phyloP scores from a whole-genome alignment of 192 early-diverging fungal genomes.

The Linnemannia exigua region DNA sequence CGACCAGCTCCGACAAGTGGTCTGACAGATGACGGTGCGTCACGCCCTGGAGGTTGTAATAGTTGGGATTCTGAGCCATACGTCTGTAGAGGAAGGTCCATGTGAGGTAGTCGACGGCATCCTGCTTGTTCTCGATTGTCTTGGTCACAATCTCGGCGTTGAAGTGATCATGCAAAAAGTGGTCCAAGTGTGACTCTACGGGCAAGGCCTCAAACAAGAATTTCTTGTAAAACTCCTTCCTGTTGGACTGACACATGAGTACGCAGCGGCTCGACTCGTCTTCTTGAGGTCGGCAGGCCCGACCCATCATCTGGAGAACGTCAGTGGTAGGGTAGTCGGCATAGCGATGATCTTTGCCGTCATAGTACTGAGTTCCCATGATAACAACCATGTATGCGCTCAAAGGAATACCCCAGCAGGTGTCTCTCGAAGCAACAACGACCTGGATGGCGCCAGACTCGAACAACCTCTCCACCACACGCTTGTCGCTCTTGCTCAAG shows the following conservation, averaged over 20 bases:
- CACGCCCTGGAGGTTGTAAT: conserved; percentile 91
- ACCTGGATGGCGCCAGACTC: conserved; percentile 86
- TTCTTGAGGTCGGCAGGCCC: conserved; percentile 78
- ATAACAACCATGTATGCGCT: conserved; percentile 89
- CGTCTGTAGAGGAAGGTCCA: conserved; percentile 99
- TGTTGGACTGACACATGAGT: conserved; percentile 94
- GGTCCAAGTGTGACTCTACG: conserved; percentile 95
- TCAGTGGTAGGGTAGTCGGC: conserved; percentile 96
- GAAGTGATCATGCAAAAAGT: conserved; percentile 96
- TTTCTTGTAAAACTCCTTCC: conserved; percentile 98
- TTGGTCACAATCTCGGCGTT: conserved; percentile 97
- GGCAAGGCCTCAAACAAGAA: conserved; percentile 97
- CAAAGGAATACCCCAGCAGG: conserved; percentile 93
- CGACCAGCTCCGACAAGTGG: conserved; percentile 95
- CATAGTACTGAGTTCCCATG: conserved; percentile 97
- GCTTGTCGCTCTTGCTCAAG: conserved; percentile 79
- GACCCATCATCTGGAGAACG: conserved; percentile 98
- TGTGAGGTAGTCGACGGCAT: conserved; percentile 98
- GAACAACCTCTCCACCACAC: conserved; percentile 82
- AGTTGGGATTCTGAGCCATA: conserved; percentile 97
- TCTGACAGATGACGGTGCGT: conserved; percentile 92
- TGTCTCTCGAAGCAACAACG: conserved; percentile 90
- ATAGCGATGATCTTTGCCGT: conserved; percentile 96
- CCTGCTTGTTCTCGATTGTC: conserved; percentile 97
- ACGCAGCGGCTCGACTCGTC: conserved; percentile 84